These are phyloP conservation scores for Barnettozyma hawaiiensis DNA, from an alignment of 1,139 yeast genomes.

Conservation along the genomic window DNA sequence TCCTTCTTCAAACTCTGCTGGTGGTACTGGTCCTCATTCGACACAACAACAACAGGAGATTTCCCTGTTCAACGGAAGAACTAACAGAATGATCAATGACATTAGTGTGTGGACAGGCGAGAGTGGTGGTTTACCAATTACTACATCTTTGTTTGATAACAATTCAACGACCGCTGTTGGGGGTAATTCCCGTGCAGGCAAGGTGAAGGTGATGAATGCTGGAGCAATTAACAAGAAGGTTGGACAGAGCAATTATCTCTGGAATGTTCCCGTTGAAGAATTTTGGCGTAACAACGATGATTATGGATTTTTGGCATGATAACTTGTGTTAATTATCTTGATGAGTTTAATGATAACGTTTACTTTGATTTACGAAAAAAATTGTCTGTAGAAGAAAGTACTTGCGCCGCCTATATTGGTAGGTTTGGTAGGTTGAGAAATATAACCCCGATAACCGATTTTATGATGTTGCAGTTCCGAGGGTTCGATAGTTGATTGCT, in stretches of 20 bases:
- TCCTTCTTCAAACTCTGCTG: constrained; percentile 14
- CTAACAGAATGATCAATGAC: constrained; percentile 55
- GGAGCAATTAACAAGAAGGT: constrained; percentile 16
- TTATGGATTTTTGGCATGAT: constrained; percentile 37
- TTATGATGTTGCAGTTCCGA: background rate
- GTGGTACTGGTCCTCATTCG: constrained; percentile 7
- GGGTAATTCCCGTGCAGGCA: background rate
- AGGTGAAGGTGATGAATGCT: background rate
- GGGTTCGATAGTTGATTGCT: background rate
- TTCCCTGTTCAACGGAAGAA: constrained; percentile 43
- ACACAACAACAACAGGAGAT: constrained; percentile 24
- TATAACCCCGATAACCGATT: no score
- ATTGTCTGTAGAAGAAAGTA: no score
- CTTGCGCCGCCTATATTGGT: no score
- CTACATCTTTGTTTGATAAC: constrained; percentile 23
- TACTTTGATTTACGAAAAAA: background rate
- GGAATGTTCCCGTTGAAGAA: constrained; percentile 35
- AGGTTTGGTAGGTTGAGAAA: no score
- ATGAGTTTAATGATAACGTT: background rate
- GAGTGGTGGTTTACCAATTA: constrained; percentile 28
- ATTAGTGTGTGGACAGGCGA: constrained; percentile 57
- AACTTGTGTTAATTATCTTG: constrained; percentile 1
- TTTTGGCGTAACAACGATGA: constrained; percentile 40
- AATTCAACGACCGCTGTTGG: background rate
- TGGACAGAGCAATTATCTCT: constrained; percentile 16